phyloP scores from a whole-genome alignment of 2,329 filamentous ascomycete genomes.

The Apiospora marii region DNA sequence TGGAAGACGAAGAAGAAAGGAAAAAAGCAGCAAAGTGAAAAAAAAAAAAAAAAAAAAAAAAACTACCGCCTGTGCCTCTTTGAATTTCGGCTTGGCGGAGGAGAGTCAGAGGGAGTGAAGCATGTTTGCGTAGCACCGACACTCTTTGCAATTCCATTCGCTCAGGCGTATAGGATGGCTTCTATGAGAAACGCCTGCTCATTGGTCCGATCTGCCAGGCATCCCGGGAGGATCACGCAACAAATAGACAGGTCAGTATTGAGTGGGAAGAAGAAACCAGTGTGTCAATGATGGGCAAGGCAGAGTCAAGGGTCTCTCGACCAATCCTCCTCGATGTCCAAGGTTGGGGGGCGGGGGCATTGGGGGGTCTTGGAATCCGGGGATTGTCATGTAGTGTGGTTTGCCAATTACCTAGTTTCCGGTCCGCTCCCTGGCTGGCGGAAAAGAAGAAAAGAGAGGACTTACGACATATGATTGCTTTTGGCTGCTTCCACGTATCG shows the following conservation, averaged over 20 bases:
- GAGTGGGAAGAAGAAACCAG: not conserved
- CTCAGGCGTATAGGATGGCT: not conserved
- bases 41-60: too few species aligned
- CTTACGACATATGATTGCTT: not conserved
- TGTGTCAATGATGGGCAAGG: not conserved
- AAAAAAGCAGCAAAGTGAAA: not conserved
- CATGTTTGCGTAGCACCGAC: constrained; percentile 1
- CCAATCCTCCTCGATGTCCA: too few species aligned
- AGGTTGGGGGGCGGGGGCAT: too few species aligned
- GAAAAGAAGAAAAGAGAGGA: not conserved
- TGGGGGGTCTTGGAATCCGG: constrained; percentile 3
- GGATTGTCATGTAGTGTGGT: not conserved
- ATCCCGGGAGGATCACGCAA: not conserved
- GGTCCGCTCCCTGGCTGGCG: not conserved
- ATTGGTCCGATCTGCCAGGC: not conserved
- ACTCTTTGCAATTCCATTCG: constrained; percentile 4
- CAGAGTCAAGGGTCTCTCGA: not conserved
- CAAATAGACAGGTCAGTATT: not conserved
- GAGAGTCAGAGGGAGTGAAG: not conserved
- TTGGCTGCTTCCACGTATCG: not conserved
- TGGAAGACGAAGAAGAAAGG: not conserved
- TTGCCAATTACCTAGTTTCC: not conserved
- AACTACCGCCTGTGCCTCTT: not conserved
- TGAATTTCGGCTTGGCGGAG: not conserved
- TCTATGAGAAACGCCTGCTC: not conserved